A percentile compares a stretch with the other conserved stretches of the same genome.
phyloP scores from a whole-genome alignment of 1,284 basidiomycete species.

The Microstroma glucosiphilum region DNA sequence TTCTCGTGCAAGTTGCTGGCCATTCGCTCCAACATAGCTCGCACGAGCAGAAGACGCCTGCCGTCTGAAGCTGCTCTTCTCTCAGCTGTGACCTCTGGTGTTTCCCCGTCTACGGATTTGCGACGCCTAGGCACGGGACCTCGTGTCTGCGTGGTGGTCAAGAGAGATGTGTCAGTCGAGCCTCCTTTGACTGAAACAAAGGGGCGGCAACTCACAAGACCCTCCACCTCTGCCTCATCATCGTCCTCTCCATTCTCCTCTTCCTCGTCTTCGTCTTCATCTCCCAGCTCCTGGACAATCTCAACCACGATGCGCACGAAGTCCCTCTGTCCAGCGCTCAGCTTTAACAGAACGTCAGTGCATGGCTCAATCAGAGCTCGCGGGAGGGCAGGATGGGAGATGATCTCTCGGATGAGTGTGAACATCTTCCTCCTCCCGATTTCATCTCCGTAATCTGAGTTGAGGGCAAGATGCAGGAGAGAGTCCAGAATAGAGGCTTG shows the following conservation, averaged over 20 bases:
- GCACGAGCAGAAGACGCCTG: conserved; percentile 60
- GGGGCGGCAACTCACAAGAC: conserved; percentile 6
- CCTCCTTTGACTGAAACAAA: no score
- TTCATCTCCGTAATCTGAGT: conserved; percentile 88
- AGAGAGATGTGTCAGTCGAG: no score
- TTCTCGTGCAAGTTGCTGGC: conserved; percentile 72
- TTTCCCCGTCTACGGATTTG: conserved; percentile 5
- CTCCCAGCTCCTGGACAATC: conserved; percentile 62
- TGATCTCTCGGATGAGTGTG: conserved; percentile 50
- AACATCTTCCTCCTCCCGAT: conserved; percentile 90
- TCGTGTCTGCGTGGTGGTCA: no score
- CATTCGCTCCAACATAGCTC: conserved; percentile 78
- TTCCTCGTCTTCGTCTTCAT: conserved; percentile 50
- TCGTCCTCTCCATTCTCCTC: conserved; percentile 38
- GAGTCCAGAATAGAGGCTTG: conserved; percentile 67
- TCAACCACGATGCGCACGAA: conserved; percentile 91
- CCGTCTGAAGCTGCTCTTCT: conserved; percentile 29
- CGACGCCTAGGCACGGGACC: background rate
- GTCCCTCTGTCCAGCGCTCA: conserved; percentile 78
- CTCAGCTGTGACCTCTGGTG: conserved; percentile 15
- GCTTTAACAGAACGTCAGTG: conserved; percentile 77
- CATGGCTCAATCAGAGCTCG: conserved; percentile 71
- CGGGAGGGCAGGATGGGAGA: conserved; percentile 73
- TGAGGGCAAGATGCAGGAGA: conserved; percentile 71
- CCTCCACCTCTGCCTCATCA: conserved; percentile 22